These are phyloP conservation scores for Entomortierella parvispora DNA, from an alignment of 192 early-diverging fungal species.

Conservation along the genomic window DNA sequence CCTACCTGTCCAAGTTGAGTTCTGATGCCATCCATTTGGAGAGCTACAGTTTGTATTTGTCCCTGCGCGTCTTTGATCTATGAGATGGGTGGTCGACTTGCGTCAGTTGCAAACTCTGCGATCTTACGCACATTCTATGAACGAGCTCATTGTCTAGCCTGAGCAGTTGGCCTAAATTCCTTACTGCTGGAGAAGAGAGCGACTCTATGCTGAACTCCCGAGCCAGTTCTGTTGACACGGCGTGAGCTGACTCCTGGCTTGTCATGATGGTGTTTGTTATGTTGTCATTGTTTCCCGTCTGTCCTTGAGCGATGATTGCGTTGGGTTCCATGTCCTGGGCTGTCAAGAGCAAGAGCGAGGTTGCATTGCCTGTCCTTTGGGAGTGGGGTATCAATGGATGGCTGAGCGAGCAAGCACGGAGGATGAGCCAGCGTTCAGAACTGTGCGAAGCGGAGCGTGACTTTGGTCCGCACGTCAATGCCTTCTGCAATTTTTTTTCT, in stretches of 20 bases:
- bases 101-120: no score
- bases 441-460: no score
- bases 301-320: background rate
- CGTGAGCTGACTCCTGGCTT: background rate
- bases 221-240: constrained; percentile 23
- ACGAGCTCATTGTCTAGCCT: no score
- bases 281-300: background rate
- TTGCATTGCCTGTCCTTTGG: background rate
- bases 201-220: constrained; percentile 39
- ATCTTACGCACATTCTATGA: no score
- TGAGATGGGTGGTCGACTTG: no score
- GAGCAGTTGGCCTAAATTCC: background rate
- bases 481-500: background rate
- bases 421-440: no score
- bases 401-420: background rate
- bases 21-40: constrained; percentile 40
- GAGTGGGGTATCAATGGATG: background rate
- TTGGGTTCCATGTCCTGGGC: no score
- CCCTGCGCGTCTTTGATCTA: constrained; percentile 26
- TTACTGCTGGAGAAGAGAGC: constrained; percentile 26
- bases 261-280: background rate
- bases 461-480: no score
- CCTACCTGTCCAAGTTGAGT: constrained; percentile 31
- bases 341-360: no score
- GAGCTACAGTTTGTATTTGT: constrained; percentile 48